Base-by-base conservation (phyloP, 108 stramenopile species). In the Hondaea fermentalgiana region DNA sequence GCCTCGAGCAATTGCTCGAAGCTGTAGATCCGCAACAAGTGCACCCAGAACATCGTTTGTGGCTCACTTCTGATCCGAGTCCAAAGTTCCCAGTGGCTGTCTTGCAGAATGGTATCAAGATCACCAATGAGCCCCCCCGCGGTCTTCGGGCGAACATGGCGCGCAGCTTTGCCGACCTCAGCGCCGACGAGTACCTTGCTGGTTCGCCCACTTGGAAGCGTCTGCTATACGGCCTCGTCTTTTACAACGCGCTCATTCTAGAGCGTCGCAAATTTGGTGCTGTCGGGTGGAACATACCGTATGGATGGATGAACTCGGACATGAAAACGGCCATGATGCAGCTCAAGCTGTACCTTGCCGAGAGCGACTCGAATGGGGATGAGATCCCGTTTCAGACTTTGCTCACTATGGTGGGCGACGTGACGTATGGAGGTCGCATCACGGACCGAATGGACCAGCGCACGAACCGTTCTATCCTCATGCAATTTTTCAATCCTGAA, bases 291-390 rank as follows among this genome's bases (percentile, higher is more conserved):
- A 94, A 94, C 88, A 94, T 94, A 51, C 93, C 93, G 0, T 94
- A 94, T 64, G 93, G 91, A 19, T 94, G 93, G 93, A 94, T 94
- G 93, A 93, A 94, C 72, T 90, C 89, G 47, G 93, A 94, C 89
- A 51, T 93, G 19, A 93, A 94, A 60, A 92, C 93, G 16, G 93
- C 91, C 58, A 92, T 93, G 88, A 92, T 88, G 91, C 91, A 93
- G 72, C 87, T 93, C 57, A 88, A 90, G 45, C 93, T 94, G 92
- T 94, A 93, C 83, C 92, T 93, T 16, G 93, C 93, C 44, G 93
- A 94, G 88, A 90, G 90, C 25, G 42, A 64, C 17, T 45, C 4
- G 12, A 53, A 47, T 12, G 87, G 87, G 42, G 91, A 92, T 21
- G 42, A 87, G 21, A 60, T 94, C 16, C 93, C 93, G 21, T 94